These are phyloP conservation scores for Fusarium xylarioides DNA, from an alignment of 2,329 filamentous ascomycete genomes.

Conservation along the genomic window DNA sequence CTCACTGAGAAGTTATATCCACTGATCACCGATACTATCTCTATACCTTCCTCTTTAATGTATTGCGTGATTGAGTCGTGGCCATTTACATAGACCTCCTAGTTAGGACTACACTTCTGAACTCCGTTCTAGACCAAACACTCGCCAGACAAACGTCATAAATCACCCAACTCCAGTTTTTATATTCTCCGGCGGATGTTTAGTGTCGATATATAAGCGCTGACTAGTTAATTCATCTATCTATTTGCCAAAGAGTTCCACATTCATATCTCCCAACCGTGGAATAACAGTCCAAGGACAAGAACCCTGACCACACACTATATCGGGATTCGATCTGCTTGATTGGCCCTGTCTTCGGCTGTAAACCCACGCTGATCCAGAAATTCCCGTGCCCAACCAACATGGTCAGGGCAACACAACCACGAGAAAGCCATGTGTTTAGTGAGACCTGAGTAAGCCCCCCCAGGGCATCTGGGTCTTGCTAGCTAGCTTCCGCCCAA, in stretches of 20 bases:
- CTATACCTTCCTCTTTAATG: neutral
- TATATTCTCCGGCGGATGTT: neutral
- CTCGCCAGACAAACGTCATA: neutral
- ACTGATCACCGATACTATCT: neutral
- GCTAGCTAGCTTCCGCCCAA: neutral
- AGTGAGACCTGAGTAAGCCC: neutral
- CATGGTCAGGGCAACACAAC: neutral
- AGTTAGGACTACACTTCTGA: neutral
- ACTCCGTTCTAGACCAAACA: neutral
- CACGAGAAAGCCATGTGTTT: conserved; percentile 10
- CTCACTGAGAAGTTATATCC: neutral
- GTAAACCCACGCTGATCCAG: neutral
- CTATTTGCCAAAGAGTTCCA: neutral
- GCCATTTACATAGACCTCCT: neutral
- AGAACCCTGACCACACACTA: too few species aligned
- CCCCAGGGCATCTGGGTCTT: neutral
- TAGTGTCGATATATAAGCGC: neutral
- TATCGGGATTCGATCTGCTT: neutral
- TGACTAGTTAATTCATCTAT: neutral
- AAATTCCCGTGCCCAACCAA: neutral
- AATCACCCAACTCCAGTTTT: neutral
- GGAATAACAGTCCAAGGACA: too few species aligned
- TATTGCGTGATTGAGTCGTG: neutral
- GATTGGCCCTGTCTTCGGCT: neutral
- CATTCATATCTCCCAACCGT: neutral